Evolutionary conservation across 306 rosid species (phyloP).

Genomic region (Lathyrus oleraceus): DNA sequence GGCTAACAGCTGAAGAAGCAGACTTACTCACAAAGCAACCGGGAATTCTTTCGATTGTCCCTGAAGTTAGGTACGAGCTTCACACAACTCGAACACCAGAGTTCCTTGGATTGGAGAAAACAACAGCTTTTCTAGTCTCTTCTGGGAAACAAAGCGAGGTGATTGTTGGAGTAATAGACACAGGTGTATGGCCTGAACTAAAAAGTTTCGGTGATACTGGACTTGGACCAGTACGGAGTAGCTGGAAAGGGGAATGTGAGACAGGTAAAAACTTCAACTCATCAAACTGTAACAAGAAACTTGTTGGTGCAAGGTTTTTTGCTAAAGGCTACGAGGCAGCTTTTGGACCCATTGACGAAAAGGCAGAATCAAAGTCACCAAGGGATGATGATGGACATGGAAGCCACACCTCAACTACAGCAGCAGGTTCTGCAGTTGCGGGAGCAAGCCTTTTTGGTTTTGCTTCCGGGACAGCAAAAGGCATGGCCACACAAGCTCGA

Average conservation of each 20-base stretch:
- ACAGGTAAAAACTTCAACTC: constrained; percentile 60
- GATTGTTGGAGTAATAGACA: constrained; percentile 74
- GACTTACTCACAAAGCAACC: constrained; percentile 56
- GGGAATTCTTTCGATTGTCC: constrained; percentile 64
- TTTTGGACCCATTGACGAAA: constrained; percentile 52
- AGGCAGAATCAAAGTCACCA: constrained; percentile 72
- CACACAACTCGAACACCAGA: constrained; percentile 90
- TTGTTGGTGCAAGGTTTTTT: constrained; percentile 84
- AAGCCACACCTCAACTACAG: constrained; percentile 88
- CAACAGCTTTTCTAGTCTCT: constrained; percentile 27
- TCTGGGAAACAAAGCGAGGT: constrained; percentile 48
- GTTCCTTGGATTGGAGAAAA: constrained; percentile 69
- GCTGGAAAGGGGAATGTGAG: constrained; percentile 88
- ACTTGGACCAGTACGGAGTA: constrained; percentile 56
- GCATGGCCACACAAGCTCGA: constrained; percentile 83
- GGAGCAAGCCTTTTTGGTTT: constrained; percentile 78
- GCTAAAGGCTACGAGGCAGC: constrained; percentile 64
- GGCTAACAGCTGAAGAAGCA: constrained; percentile 71
- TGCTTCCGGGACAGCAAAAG: constrained; percentile 84
- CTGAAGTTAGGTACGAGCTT: constrained; percentile 68
- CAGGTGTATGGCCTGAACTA: constrained; percentile 90
- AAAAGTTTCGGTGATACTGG: constrained; percentile 69
- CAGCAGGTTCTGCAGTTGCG: constrained; percentile 67
- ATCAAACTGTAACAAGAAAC: constrained; percentile 72
- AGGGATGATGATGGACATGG: constrained; percentile 93